Base-by-base conservation (phyloP, 352 stramenopile species). In the Phytophthora nicotianae region DNA sequence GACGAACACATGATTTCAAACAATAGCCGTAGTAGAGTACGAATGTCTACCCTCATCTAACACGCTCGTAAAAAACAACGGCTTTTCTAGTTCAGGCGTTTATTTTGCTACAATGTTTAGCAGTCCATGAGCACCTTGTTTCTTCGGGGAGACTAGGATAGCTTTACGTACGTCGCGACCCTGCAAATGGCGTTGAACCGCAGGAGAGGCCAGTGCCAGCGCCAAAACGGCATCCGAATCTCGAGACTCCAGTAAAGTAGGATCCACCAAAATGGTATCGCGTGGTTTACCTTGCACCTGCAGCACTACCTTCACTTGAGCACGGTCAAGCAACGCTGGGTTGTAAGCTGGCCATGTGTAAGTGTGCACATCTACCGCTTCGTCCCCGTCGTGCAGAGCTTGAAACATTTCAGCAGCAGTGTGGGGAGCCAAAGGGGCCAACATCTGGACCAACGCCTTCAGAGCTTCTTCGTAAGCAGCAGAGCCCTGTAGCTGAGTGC, bases 351-450 rank as follows among this genome's bases (percentile, higher is more conserved):
- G 87, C 85, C 85, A 95, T 23, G 65, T 19, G 23, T 55, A 72
- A 24, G 79, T 57, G 65, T 95, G 85, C 4, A 95, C 85, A 56
- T 93, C 83, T 11, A 41, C 59, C 23, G 48, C 40, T 5, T 62
- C 50, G 10, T 63, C 20, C 7, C 55, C 26, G n/a, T 67, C 32
- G 45, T 83, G 58, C 37, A 92, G 63, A 20, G 52, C 51, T 62
- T 89, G 75, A 58, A 86, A 94, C 83, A 93, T 90, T 55, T 95
- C 87, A 23, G 83, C 83, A 29, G 87, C 74, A 42, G 75, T 92
- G 58, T 95, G 85, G 13, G 87, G 87, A 16, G 87, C 87, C 19
- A 95, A 68, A 9, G 87, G 87, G 4, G 83, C 81, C 38, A 95
- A 64, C 87, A 95, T 95, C 55, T 79, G 79, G 48, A 93, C 70